Evolutionary conservation across 208 protist genomes (phyloP).

Genomic region (Eutreptiella sp.): DNA sequence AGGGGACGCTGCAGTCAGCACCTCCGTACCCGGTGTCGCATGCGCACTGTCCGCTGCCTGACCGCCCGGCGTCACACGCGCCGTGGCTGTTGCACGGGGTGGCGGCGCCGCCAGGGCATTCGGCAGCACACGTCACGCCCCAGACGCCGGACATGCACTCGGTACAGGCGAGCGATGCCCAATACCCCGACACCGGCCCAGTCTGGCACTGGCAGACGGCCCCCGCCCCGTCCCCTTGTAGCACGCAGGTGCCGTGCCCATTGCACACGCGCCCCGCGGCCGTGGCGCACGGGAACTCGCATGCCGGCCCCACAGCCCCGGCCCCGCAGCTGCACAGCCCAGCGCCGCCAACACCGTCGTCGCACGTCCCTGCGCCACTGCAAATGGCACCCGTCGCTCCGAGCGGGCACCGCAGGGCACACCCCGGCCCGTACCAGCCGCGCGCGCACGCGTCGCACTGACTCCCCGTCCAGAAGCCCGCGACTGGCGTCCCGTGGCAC

Average conservation of each 20-base stretch:
- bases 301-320: not conserved
- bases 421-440: not conserved
- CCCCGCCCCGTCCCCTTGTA: not conserved
- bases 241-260: conserved; percentile 12
- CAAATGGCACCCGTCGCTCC: not conserved
- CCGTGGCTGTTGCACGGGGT: conserved; percentile 23
- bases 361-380: conserved; percentile 5
- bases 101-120: conserved; percentile 8
- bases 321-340: conserved; percentile 2
- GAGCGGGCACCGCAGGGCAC: not conserved
- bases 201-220: not conserved
- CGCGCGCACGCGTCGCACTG: not conserved
- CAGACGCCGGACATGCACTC: conserved; percentile 17
- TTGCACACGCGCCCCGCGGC: conserved; percentile 1
- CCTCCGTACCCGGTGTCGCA: conserved; percentile 17
- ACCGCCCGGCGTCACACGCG: conserved; percentile 7
- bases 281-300: not conserved
- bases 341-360: conserved; percentile 1
- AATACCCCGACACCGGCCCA: conserved; percentile 10
- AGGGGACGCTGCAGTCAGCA: not conserved
- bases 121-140: not conserved
- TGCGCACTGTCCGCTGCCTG: conserved; percentile 3
- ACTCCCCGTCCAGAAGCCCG: not conserved
- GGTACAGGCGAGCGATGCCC: conserved; percentile 15
- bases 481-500: not conserved